Evolutionary conservation across 2,329 filamentous ascomycete genomes (phyloP).

Genomic region (Arthrobotrys iridis): DNA sequence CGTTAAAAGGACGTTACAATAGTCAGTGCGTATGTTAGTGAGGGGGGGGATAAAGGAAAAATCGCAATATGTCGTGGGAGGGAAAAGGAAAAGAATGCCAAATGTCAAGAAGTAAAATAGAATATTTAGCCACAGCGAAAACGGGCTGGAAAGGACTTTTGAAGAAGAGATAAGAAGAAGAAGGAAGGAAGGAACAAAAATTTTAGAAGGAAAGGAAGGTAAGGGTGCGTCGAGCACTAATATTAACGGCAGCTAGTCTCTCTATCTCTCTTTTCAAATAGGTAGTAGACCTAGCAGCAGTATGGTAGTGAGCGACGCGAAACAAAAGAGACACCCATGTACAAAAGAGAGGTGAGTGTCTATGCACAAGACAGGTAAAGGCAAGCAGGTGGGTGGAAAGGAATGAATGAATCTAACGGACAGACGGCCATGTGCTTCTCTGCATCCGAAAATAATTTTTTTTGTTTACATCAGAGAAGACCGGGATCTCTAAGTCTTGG

Average conservation of each 20-base stretch:
- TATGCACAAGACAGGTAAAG: constrained; percentile 22
- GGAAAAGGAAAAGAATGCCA: neutral
- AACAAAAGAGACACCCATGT: constrained; percentile 40
- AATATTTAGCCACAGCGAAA: constrained; percentile 38
- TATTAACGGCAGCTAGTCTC: constrained; percentile 32
- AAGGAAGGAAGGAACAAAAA: constrained; percentile 31
- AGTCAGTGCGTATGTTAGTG: neutral
- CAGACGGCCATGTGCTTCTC: constrained; percentile 21
- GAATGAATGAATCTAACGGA: constrained; percentile 28
- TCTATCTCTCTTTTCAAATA: constrained; percentile 10
- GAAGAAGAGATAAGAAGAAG: constrained; percentile 26
- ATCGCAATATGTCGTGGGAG: constrained; percentile 37
- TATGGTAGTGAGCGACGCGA: constrained; percentile 36
- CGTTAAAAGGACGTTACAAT: constrained; percentile 30
- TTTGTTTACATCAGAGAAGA: constrained; percentile 46
- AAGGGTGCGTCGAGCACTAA: constrained; percentile 52
- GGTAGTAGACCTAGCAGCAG: constrained; percentile 7
- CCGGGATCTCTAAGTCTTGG: constrained; percentile 24
- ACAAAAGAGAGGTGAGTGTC: constrained; percentile 40
- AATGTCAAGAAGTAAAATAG: constrained; percentile 22
- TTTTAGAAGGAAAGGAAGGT: constrained; percentile 32
- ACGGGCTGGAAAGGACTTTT: constrained; percentile 25
- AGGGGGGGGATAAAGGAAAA: constrained; percentile 9
- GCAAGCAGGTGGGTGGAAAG: constrained; percentile 37
- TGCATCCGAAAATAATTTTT: constrained; percentile 26